Evolutionary conservation across 768 basidiomycete species (phyloP).

Genomic region (Mycena chlorophos): DNA sequence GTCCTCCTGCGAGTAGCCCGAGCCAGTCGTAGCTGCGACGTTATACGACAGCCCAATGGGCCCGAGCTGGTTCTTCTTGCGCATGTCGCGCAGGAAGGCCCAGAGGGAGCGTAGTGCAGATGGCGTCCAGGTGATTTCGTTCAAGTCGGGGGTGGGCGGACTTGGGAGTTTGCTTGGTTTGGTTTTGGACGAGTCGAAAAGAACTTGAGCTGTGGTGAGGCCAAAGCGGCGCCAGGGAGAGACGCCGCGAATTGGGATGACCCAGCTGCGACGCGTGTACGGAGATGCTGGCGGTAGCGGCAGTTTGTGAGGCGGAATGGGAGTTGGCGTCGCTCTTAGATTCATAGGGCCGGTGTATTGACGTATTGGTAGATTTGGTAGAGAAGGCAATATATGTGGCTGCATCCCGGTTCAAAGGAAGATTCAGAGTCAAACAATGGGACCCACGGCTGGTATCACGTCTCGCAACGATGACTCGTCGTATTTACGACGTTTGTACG

Average conservation of each 20-base stretch:
- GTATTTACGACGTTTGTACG: constrained; percentile 35
- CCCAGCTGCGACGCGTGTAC: constrained; percentile 52
- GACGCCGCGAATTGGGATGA: constrained; percentile 56
- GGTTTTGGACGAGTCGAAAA: constrained; percentile 28
- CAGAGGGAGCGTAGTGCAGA: constrained; percentile 46
- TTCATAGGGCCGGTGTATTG: constrained; percentile 33
- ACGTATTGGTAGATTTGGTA: constrained; percentile 21
- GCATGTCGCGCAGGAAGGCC: constrained; percentile 47
- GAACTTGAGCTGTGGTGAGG: constrained; percentile 45
- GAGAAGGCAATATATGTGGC: constrained; percentile 38
- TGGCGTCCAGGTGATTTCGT: constrained; percentile 49
- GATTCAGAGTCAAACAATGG: constrained; percentile 20
- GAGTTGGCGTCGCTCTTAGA: constrained; percentile 34
- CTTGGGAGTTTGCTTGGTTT: constrained; percentile 25
- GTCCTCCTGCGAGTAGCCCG: constrained; percentile 15
- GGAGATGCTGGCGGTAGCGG: constrained; percentile 28
- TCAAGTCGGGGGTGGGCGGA: constrained; percentile 18
- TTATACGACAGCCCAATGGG: constrained; percentile 53
- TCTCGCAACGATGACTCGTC: constrained; percentile 36
- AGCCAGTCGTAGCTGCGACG: constrained; percentile 25
- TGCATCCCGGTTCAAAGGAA: constrained; percentile 12
- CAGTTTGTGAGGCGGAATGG: constrained; percentile 37
- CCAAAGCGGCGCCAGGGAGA: constrained; percentile 50
- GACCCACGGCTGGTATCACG: constrained; percentile 48
- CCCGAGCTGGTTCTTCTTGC: constrained; percentile 39